Evolutionary conservation across 257 asterid species (phyloP).

Genomic region (Salvia rosmarinus): DNA sequence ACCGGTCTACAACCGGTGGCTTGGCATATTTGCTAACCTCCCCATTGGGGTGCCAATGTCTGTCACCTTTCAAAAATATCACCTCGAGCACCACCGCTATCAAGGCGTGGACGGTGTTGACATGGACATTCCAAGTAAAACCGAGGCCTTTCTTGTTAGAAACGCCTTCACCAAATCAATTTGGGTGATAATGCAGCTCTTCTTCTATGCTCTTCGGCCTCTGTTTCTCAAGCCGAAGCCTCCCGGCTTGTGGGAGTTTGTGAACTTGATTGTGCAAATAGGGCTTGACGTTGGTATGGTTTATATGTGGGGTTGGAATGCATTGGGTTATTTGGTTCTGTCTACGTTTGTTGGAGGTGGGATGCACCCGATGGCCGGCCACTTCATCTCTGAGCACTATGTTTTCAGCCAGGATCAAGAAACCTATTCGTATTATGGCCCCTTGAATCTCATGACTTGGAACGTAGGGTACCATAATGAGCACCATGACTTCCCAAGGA

Average conservation of each 20-base stretch:
- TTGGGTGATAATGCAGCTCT: conserved; percentile 83
- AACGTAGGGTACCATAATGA: conserved; percentile 92
- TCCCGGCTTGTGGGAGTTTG: conserved; percentile 89
- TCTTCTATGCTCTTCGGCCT: conserved; percentile 93
- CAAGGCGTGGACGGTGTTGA: conserved; percentile 95
- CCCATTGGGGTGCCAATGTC: conserved; percentile 97
- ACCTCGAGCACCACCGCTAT: conserved; percentile 93
- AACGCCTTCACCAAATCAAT: conserved; percentile 64
- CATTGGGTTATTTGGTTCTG: conserved; percentile 72
- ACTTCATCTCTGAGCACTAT: conserved; percentile 88
- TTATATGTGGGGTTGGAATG: conserved; percentile 77
- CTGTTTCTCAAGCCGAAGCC: conserved; percentile 92
- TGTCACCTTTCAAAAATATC: conserved; percentile 93
- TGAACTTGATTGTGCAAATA: conserved; percentile 61
- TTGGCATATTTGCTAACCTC: conserved; percentile 88
- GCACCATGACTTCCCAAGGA: conserved; percentile 98
- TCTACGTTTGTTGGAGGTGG: conserved; percentile 97
- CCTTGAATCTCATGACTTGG: conserved; percentile 87
- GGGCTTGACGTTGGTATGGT: conserved; percentile 65
- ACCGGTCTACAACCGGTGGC: conserved; percentile 82
- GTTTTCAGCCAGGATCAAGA: conserved; percentile 74
- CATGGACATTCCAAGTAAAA: conserved; percentile 77
- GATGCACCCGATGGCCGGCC: conserved; percentile 98
- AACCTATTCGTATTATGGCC: conserved; percentile 90
- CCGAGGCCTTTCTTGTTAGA: conserved; percentile 64